Evolutionary conservation across 2,329 filamentous ascomycete genomes (phyloP).

Genomic region (Tolypocladium inflatum): DNA sequence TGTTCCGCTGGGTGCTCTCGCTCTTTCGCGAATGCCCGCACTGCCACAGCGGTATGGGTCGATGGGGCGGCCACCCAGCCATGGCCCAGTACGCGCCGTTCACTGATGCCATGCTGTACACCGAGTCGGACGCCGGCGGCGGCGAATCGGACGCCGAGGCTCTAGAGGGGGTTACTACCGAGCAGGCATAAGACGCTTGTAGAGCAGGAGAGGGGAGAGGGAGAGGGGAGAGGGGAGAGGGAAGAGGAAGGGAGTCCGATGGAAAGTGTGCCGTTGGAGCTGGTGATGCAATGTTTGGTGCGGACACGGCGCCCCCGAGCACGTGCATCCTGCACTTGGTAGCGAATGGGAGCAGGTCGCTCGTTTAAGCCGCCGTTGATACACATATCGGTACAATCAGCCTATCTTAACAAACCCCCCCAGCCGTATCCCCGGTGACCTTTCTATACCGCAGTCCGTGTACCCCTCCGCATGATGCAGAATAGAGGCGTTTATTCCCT

Average conservation of each 20-base stretch:
- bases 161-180: background rate
- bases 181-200: background rate
- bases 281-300: background rate
- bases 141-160: background rate
- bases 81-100: background rate
- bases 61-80: background rate
- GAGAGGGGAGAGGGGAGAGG: background rate
- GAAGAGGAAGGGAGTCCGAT: background rate
- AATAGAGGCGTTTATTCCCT: background rate
- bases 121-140: background rate
- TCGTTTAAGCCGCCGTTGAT: background rate
- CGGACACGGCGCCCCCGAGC: background rate
- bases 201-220: background rate
- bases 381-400: background rate
- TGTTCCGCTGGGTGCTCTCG: background rate
- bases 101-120: background rate
- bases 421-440: background rate
- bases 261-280: background rate
- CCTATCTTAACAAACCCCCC: background rate
- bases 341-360: too few relatives aligned
- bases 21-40: background rate
- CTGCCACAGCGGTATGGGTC: background rate
- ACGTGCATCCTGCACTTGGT: background rate
- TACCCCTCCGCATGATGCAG: background rate
- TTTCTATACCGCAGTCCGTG: background rate